Evolutionary conservation across 2,329 filamentous ascomycete genomes (phyloP).

Genomic region (Coccinonectria pachysandricola): DNA sequence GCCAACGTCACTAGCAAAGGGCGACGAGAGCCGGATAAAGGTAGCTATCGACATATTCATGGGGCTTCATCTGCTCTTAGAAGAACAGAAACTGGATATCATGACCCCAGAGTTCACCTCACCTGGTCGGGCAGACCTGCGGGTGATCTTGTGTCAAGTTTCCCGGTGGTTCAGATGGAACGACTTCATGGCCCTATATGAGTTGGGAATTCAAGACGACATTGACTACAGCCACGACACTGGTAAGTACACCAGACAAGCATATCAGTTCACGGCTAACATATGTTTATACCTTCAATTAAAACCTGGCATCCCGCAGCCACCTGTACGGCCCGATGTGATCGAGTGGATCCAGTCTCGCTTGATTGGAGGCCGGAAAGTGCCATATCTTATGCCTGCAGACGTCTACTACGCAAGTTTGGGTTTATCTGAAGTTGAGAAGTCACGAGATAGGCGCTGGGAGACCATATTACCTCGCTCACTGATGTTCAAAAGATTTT

Average conservation of each 20-base stretch:
- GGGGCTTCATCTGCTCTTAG: slow-evolving; percentile 73
- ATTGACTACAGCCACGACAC: slow-evolving; percentile 28
- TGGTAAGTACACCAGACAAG: slow-evolving; percentile 25
- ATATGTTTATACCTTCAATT: slow-evolving; percentile 19
- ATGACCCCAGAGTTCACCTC: slow-evolving; percentile 34
- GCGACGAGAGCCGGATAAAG: slow-evolving; percentile 46
- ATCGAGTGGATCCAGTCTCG: slow-evolving; percentile 43
- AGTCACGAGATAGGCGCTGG: slow-evolving; percentile 31
- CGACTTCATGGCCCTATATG: slow-evolving; percentile 37
- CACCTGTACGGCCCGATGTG: slow-evolving; percentile 29
- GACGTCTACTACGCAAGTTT: slow-evolving; percentile 34
- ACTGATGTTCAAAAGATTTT: slow-evolving; percentile 57
- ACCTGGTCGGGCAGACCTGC: slow-evolving; percentile 42
- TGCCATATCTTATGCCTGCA: slow-evolving; percentile 31
- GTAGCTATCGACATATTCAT: slow-evolving; percentile 59
- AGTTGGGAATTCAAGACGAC: slow-evolving; percentile 42
- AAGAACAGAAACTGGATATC: slow-evolving; percentile 77
- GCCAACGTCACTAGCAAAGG: slow-evolving; percentile 46
- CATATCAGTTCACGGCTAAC: slow-evolving; percentile 9
- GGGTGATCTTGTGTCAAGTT: slow-evolving; percentile 71
- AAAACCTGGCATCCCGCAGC: slow-evolving; percentile 24
- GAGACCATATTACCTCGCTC: slow-evolving; percentile 52
- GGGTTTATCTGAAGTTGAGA: slow-evolving; percentile 25
- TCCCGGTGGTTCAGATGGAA: slow-evolving; percentile 71
- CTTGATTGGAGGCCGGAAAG: slow-evolving; percentile 28